Evolutionary conservation across 2,329 filamentous ascomycete species (phyloP).

Genomic region (Beauveria varroae): DNA sequence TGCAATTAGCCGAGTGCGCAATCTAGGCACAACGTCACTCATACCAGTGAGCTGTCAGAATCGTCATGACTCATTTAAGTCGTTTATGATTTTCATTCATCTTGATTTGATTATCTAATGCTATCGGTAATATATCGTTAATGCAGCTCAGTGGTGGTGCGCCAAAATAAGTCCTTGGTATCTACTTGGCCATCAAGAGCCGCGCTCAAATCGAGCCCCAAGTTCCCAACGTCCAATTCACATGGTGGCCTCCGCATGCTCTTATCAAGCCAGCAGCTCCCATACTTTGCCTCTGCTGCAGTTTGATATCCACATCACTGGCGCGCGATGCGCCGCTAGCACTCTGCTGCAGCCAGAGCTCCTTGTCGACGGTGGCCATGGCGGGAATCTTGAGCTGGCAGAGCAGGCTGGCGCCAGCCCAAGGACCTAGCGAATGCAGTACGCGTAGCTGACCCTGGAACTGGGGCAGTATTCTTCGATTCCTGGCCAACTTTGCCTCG

Average conservation of each 20-base stretch:
- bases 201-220: conserved; percentile 44
- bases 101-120: not conserved
- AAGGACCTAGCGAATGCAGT: conserved; percentile 63
- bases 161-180: not conserved
- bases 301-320: conserved; percentile 50
- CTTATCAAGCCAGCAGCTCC: conserved; percentile 43
- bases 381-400: conserved; percentile 61
- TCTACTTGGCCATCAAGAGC: not conserved
- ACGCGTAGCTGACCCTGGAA: conserved; percentile 55
- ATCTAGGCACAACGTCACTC: not conserved
- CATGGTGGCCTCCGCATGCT: conserved; percentile 29
- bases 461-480: conserved; percentile 29
- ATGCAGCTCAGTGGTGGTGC: not conserved
- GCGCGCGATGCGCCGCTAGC: conserved; percentile 52
- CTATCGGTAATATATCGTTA: not conserved
- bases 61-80: not conserved
- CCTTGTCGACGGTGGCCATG: conserved; percentile 62
- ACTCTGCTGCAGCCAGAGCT: conserved; percentile 64
- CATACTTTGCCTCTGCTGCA: conserved; percentile 57
- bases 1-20: conserved; percentile 24
- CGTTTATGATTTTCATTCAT: not conserved
- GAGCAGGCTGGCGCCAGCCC: conserved; percentile 66
- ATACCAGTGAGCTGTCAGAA: not conserved
- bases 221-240: conserved; percentile 54
- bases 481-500: conserved; percentile 29